Evolutionary conservation across 441 rosid species (phyloP).

Genomic region (Erysimum cheiri): DNA sequence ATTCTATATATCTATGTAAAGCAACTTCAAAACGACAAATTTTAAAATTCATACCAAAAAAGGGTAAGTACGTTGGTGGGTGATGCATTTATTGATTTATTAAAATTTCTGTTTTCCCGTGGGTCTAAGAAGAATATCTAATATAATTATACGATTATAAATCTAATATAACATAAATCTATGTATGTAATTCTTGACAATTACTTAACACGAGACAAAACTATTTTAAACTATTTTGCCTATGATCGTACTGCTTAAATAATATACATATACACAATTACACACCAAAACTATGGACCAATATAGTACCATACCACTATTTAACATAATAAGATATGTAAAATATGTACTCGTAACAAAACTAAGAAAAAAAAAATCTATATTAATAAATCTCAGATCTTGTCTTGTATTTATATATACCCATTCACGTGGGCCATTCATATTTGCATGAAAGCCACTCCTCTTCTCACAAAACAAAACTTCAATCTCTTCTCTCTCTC

Average conservation of each 20-base stretch:
- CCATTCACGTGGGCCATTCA: constrained; percentile 47
- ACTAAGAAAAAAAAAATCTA: neutral
- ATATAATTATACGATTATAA: too few species aligned
- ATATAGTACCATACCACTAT: constrained; percentile 29
- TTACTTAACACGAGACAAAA: neutral
- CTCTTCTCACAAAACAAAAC: constrained; percentile 36
- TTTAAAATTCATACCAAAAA: constrained; percentile 30
- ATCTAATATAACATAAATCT: too few species aligned
- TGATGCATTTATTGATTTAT: constrained; percentile 33
- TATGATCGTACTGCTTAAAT: constrained; percentile 21
- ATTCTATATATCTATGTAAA: constrained; percentile 5
- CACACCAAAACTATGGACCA: constrained; percentile 19
- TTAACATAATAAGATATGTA: constrained; percentile 20
- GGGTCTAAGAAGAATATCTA: too few species aligned
- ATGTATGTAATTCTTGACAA: constrained; percentile 7
- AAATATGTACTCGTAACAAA: constrained; percentile 26
- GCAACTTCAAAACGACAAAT: constrained; percentile 17
- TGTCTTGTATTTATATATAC: constrained; percentile 39
- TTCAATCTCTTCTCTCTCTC: constrained; percentile 34
- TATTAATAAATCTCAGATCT: constrained; percentile 28
- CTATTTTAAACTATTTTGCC: neutral
- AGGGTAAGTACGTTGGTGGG: constrained; percentile 41
- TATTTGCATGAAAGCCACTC: constrained; percentile 45
- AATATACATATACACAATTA: neutral
- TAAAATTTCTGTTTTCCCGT: constrained; percentile 11